A percentile compares a stretch with the other conserved stretches of the same genome.
Evolutionary conservation across 164 flowering plant genomes (phyloP).

Genomic region (Amborella trichopoda): DNA sequence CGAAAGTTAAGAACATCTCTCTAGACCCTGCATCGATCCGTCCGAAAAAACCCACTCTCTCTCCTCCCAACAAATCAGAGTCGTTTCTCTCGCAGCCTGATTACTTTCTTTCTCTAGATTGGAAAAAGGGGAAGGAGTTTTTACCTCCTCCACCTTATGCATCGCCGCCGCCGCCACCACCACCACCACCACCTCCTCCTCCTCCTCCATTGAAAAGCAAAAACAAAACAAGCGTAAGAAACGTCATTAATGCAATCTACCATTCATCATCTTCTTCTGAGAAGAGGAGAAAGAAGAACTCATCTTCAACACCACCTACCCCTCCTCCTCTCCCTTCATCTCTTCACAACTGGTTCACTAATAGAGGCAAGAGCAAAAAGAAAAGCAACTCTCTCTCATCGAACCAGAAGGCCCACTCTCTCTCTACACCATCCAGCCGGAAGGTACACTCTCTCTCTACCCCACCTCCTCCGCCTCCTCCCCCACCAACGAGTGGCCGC

Average conservation of each 20-base stretch:
- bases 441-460: slow-evolving; percentile 11
- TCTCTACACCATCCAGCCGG: neutral
- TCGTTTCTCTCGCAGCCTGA: too few species aligned
- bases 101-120: too few species aligned
- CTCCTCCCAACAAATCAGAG: slow-evolving; percentile 19
- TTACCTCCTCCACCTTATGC: slow-evolving; percentile 20
- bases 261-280: slow-evolving; percentile 43
- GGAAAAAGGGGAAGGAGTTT: too few species aligned
- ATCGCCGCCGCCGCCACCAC: slow-evolving; percentile 12
- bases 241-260: slow-evolving; percentile 45
- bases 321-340: slow-evolving; percentile 30
- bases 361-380: slow-evolving; percentile 14
- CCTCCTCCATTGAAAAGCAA: slow-evolving; percentile 19
- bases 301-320: slow-evolving; percentile 25
- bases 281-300: slow-evolving; percentile 38
- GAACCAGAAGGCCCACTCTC: slow-evolving; percentile 17
- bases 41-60: slow-evolving; percentile 35
- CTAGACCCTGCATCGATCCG: slow-evolving; percentile 1
- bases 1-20: neutral
- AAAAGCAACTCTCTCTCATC: too few species aligned
- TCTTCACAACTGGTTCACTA: slow-evolving; percentile 18
- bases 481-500: too few species aligned
- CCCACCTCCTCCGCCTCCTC: slow-evolving; percentile 13
- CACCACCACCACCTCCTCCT: neutral
- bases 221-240: slow-evolving; percentile 36